Conservation (phyloP, 768 basidiomycete genomes). For the Rhodosporidiobolus sp. region DNA sequence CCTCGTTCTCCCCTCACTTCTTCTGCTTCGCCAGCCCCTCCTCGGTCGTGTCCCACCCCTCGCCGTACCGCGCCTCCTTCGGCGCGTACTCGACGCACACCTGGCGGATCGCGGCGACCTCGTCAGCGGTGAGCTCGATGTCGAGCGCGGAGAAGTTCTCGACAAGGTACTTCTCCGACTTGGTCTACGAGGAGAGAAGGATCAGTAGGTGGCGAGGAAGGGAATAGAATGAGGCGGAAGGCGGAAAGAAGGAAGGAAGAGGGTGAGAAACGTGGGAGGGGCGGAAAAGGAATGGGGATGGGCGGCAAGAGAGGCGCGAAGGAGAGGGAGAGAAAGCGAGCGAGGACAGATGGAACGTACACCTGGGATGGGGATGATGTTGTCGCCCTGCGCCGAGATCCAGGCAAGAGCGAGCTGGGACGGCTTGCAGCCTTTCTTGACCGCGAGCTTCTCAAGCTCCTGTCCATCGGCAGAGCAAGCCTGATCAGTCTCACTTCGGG, state of each 20-base stretch:
- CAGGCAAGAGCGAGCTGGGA: slow-evolving; percentile 52
- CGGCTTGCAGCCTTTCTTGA: slow-evolving; percentile 49
- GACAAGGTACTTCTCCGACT: slow-evolving; percentile 52
- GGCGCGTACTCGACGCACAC: slow-evolving; percentile 50
- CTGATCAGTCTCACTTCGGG: slow-evolving; percentile 47
- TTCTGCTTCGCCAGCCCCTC: too few relatives aligned
- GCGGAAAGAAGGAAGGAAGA: slow-evolving; percentile 12
- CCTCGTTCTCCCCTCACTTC: background rate
- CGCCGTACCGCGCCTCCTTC: slow-evolving; percentile 52
- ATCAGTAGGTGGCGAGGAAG: background rate
- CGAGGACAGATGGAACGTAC: slow-evolving; percentile 13
- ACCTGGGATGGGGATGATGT: slow-evolving; percentile 47
- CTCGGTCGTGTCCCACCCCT: background rate
- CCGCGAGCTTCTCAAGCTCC: slow-evolving; percentile 46
- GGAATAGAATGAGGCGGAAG: slow-evolving; percentile 38
- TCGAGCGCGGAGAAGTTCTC: slow-evolving; percentile 55
- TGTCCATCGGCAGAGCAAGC: slow-evolving; percentile 44
- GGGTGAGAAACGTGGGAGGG: too few relatives aligned
- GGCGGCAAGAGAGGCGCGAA: too few relatives aligned
- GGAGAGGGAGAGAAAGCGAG: too few relatives aligned
- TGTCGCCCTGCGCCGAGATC: slow-evolving; percentile 45
- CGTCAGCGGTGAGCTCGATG: slow-evolving; percentile 52
- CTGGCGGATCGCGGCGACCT: slow-evolving; percentile 52
- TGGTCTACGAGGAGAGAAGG: slow-evolving; percentile 25
- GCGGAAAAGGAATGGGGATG: too few relatives aligned